Percentiles rank a stretch among this genome's conserved stretches.
phyloP scores from a whole-genome alignment of 176 grass and related monocot species.

The Tillandsia fasciculata region DNA sequence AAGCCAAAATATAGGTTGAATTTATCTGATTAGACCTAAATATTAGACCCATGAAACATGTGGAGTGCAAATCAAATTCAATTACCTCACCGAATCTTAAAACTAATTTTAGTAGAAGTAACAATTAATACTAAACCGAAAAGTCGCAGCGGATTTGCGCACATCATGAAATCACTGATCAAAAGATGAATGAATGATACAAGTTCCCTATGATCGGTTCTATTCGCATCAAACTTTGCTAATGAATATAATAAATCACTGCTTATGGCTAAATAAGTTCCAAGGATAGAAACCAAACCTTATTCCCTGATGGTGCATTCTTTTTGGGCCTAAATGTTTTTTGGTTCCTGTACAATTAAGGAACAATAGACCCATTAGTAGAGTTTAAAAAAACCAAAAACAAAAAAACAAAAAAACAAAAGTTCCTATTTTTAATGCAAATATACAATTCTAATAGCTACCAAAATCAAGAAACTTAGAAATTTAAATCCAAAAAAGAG shows the following conservation, averaged over 20 bases:
- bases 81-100: too few species aligned
- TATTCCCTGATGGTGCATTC: constrained; percentile 55
- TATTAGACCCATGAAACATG: too few species aligned
- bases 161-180: too few species aligned
- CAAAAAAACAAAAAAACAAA: not conserved
- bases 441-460: not conserved
- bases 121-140: too few species aligned
- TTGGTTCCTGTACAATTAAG: constrained; percentile 44
- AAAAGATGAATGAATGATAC: too few species aligned
- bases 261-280: not conserved
- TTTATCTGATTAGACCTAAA: too few species aligned
- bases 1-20: too few species aligned
- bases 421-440: not conserved
- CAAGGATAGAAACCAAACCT: constrained; percentile 30
- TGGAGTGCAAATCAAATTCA: too few species aligned
- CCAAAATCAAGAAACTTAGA: not conserved
- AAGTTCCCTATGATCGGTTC: not conserved
- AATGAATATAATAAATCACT: not conserved
- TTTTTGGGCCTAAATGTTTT: constrained; percentile 91
- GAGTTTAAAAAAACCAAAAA: not conserved
- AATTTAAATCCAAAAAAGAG: not conserved
- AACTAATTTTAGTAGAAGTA: too few species aligned
- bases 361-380: not conserved
- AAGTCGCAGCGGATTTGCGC: too few species aligned
- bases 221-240: not conserved